Evolutionary conservation across 129 eudicot genomes (phyloP), one percentile per base, ranked within the genome.

Genomic region (Artemisia argyi): DNA sequence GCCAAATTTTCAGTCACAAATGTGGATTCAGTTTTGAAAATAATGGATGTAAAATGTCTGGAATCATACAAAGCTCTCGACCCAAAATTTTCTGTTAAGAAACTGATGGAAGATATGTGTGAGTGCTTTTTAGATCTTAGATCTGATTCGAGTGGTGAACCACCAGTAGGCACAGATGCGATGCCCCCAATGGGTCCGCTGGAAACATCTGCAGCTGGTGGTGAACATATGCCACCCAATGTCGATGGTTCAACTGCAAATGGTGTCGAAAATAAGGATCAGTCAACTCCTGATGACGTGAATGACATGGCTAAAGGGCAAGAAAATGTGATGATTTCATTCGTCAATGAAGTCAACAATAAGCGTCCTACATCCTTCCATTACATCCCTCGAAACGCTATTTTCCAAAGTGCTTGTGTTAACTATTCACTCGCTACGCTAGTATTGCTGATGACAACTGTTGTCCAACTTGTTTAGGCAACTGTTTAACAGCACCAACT

Each of bases 251-350:
- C 66, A 24, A 16, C 77, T 78, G 66, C 56, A 28, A 79, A 79
- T 55, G 72, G 54, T 11, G 5, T 39, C 65, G 76, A 72, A 20
- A 72, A 68, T 32, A 78, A 81, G 70, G 57, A 57, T 66, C 74
- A 58, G 53, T 72, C 49, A 14, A 74, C 79, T 66, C 73, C 59
- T 17, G 73, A 72, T 76, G 84, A 77, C 82, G 65, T 50, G 4
- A 39, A 52, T 52, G 98, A 88, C 76, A 65, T 94, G 69, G 76
- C 97, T 51, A 90, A 87, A 79, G 99, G 99, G 28, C 85, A 85
- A 75, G 99, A 94, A 73, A 81, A 20, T 18, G 79, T 84, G 48
- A 39, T 67, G 61, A 87, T 94, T 60, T 72, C 88, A 30, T 67
- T 86, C 68, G 83, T 84, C 55, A 88, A 88, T 65, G 89, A 86